Evolutionary conservation across 768 basidiomycete genomes (phyloP).

Genomic region (Rhizopogon sp.): DNA sequence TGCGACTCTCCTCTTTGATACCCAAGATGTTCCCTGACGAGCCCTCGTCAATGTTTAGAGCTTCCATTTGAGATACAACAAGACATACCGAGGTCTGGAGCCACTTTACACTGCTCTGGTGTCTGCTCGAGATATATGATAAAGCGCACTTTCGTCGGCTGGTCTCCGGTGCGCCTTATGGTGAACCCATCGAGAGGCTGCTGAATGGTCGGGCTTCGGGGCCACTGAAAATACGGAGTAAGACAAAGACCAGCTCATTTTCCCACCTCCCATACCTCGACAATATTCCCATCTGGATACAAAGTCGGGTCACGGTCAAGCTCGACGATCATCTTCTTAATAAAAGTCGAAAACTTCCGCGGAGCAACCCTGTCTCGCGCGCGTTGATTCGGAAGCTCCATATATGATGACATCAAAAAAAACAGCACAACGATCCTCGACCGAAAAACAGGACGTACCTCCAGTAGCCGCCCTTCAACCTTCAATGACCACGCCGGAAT

Average conservation of each 20-base stretch:
- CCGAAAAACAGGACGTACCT: constrained; percentile 41
- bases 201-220: constrained; percentile 47
- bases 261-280: constrained; percentile 55
- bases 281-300: constrained; percentile 82
- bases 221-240: constrained; percentile 44
- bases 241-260: background rate
- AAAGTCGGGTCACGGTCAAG: constrained; percentile 78
- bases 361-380: constrained; percentile 55
- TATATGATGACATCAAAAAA: background rate
- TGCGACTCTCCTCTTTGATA: constrained; percentile 79
- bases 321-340: constrained; percentile 82
- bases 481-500: constrained; percentile 87
- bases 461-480: constrained; percentile 82
- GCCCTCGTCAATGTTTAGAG: constrained; percentile 1
- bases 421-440: background rate
- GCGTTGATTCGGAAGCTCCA: constrained; percentile 55
- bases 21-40: constrained; percentile 57
- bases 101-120: constrained; percentile 81
- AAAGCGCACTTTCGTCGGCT: constrained; percentile 72
- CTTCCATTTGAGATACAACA: background rate
- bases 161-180: constrained; percentile 75
- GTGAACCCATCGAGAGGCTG: constrained; percentile 83
- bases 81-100: constrained; percentile 62
- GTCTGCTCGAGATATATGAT: constrained; percentile 82
- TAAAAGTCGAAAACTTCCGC: constrained; percentile 81